Percentiles rank a stretch among this genome's conserved stretches.
Evolutionary conservation across 2,329 filamentous ascomycete species (phyloP).

Genomic region (Hypoxylon sp.): DNA sequence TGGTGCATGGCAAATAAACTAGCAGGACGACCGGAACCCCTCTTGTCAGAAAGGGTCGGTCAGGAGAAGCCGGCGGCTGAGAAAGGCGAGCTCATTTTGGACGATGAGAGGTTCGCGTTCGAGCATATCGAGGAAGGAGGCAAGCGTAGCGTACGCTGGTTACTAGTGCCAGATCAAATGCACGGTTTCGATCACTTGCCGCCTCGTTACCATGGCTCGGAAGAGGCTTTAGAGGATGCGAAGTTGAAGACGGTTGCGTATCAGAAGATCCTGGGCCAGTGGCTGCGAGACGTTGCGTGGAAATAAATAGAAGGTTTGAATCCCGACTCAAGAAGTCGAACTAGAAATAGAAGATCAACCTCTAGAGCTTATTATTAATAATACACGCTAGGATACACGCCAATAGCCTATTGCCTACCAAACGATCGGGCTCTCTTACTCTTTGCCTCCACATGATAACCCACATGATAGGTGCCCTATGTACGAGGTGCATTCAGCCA

Average conservation of each 20-base stretch:
- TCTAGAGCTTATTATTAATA: conserved; percentile 2
- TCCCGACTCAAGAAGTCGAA: conserved; percentile 2
- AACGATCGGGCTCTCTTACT: not conserved
- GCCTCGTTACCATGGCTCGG: conserved; percentile 46
- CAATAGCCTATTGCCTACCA: not conserved
- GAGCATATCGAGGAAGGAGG: conserved; percentile 49
- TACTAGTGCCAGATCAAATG: conserved; percentile 60
- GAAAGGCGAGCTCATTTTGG: conserved; percentile 45
- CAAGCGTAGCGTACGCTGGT: conserved; percentile 56
- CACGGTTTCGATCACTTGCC: conserved; percentile 60
- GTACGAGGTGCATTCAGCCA: no score
- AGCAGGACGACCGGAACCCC: conserved; percentile 53
- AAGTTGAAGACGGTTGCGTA: conserved; percentile 53
- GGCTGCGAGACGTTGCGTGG: conserved; percentile 54
- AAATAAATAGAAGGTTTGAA: conserved; percentile 33
- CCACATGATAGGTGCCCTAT: not conserved
- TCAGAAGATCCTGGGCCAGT: conserved; percentile 52
- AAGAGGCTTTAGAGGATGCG: conserved; percentile 53
- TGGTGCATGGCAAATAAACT: conserved; percentile 58
- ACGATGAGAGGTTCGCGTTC: conserved; percentile 58
- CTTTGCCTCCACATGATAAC: not conserved
- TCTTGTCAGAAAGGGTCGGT: conserved; percentile 51
- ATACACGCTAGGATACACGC: not conserved
- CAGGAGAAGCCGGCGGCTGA: conserved; percentile 42
- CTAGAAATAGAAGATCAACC: conserved; percentile 4